A percentile compares a stretch with the other conserved stretches of the same genome.
Evolutionary conservation across 805 yeast species (phyloP).

Genomic region (Blastobotrys terrestris): DNA sequence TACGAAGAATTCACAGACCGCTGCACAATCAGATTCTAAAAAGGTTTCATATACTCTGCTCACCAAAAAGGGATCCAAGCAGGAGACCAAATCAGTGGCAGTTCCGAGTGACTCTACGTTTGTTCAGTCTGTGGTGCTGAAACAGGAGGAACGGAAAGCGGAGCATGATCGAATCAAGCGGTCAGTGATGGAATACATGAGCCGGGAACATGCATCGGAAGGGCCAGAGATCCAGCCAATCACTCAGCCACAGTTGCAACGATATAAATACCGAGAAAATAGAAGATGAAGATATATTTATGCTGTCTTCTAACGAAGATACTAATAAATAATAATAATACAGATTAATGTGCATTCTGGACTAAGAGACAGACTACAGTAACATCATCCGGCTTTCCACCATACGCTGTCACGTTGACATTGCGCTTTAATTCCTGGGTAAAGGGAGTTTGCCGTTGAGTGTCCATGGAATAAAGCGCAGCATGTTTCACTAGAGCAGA

Average conservation of each 20-base stretch:
- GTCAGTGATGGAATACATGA: conserved; percentile 14
- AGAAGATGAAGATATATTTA: not conserved
- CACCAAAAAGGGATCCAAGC: conserved; percentile 47
- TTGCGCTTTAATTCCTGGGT: conserved; percentile 66
- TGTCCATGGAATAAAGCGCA: conserved; percentile 62
- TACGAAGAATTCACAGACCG: not conserved
- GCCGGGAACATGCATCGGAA: not conserved
- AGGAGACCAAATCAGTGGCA: conserved; percentile 38
- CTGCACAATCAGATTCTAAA: conserved; percentile 2
- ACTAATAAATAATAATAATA: not conserved
- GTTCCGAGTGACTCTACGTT: conserved; percentile 52
- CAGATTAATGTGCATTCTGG: conserved; percentile 4
- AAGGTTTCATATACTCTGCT: conserved; percentile 42
- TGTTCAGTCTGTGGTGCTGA: conserved; percentile 46
- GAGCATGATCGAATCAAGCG: conserved; percentile 47
- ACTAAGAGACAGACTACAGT: conserved; percentile 74
- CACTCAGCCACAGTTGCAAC: not conserved
- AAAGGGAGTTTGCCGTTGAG: conserved; percentile 74
- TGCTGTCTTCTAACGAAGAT: not conserved
- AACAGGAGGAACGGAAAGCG: conserved; percentile 43
- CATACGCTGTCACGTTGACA: conserved; percentile 60
- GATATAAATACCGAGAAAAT: not conserved
- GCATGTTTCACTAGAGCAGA: conserved; percentile 59
- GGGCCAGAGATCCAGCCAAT: conserved; percentile 8
- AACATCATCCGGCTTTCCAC: conserved; percentile 95